Conservation (phyloP, 83 land plant species). For the Diphasiastrum complanatum region DNA sequence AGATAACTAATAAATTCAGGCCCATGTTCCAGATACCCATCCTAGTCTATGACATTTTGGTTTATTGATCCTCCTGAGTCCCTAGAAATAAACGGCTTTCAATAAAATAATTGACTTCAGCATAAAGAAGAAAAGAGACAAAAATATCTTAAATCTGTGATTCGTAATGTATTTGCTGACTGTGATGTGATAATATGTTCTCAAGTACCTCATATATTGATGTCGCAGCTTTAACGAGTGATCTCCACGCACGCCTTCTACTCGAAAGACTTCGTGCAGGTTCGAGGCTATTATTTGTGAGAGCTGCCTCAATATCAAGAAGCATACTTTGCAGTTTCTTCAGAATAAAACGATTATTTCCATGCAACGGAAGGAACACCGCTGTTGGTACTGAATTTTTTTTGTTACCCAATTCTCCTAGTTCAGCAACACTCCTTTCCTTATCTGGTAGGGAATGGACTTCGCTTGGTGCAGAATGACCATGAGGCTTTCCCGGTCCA, state of each 20-base stretch:
- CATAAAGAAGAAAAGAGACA: background rate
- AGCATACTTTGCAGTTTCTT: constrained; percentile 55
- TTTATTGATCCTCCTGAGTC: no score
- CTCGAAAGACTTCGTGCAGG: constrained; percentile 34
- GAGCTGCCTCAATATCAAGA: constrained; percentile 92
- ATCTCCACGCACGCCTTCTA: constrained; percentile 77
- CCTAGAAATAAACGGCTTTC: no score
- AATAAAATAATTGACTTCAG: no score
- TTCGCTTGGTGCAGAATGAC: no score
- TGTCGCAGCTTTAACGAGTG: constrained; percentile 67
- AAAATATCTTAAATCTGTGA: background rate
- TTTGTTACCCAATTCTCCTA: no score
- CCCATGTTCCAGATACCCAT: no score
- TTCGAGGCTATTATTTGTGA: constrained; percentile 54
- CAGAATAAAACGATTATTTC: constrained; percentile 37
- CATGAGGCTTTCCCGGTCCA: no score
- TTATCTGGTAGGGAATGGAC: background rate
- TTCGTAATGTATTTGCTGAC: background rate
- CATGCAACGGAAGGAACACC: constrained; percentile 37
- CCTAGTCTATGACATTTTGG: no score
- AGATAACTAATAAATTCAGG: no score
- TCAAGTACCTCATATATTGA: constrained; percentile 75
- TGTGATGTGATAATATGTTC: background rate
- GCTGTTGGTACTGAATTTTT: no score
- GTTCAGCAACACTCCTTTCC: background rate